A percentile compares a stretch with the other conserved stretches of the same genome.
phyloP scores from a whole-genome alignment of 371 early-diverging fungal genomes.

The Rhizomucor pusillus region DNA sequence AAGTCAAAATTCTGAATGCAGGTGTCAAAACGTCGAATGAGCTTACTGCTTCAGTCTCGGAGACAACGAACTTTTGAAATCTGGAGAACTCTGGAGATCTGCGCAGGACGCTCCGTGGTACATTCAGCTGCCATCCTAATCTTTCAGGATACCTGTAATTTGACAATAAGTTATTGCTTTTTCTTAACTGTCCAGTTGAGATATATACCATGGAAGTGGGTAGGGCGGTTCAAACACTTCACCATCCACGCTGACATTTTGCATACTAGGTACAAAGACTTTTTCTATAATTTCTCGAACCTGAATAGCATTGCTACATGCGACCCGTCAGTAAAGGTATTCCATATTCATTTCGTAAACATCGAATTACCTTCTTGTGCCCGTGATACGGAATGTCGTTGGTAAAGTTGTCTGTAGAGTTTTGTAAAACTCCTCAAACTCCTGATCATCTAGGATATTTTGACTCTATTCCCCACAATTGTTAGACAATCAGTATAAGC shows the following conservation, averaged over 20 bases:
- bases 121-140: slow-evolving; percentile 84
- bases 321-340: slow-evolving; percentile 9
- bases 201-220: slow-evolving; percentile 66
- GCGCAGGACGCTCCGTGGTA: slow-evolving; percentile 68
- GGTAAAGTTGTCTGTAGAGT: slow-evolving; percentile 73
- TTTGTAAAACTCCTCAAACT: slow-evolving; percentile 74
- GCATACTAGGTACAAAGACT: slow-evolving; percentile 55
- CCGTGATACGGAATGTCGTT: slow-evolving; percentile 91
- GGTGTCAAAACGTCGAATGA: neutral
- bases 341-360: slow-evolving; percentile 6
- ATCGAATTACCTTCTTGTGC: slow-evolving; percentile 68
- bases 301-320: slow-evolving; percentile 42
- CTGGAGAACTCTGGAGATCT: slow-evolving; percentile 69
- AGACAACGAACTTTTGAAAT: slow-evolving; percentile 92
- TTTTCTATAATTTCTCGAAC: slow-evolving; percentile 54
- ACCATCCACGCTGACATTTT: slow-evolving; percentile 64
- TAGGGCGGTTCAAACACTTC: slow-evolving; percentile 70
- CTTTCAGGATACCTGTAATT: slow-evolving; percentile 88
- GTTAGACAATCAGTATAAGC: neutral
- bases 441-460: slow-evolving; percentile 76
- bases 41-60: slow-evolving; percentile 82
- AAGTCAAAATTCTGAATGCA: neutral
- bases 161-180: neutral
- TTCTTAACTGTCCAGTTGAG: slow-evolving; percentile 11
- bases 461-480: slow-evolving; percentile 49